Percentiles rank a stretch among this genome's conserved stretches.
These are phyloP conservation scores for Blepharisma stoltei DNA, from an alignment of 73 alveolate genomes.

Conservation along the genomic window DNA sequence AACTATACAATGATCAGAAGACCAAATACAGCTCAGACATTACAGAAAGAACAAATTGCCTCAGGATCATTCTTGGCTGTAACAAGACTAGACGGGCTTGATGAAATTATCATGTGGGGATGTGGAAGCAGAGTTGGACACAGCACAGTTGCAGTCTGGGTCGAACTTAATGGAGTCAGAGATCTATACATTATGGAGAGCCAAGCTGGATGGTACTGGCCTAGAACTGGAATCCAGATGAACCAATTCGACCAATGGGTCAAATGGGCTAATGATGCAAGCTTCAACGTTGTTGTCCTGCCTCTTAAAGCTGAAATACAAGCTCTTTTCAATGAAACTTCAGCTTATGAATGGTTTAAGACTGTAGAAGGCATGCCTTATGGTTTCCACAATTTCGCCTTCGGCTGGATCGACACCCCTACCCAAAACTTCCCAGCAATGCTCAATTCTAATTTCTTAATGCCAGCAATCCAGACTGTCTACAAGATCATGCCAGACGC, in stretches of 20 bases:
- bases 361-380: conserved; percentile 82
- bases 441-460: conserved; percentile 57
- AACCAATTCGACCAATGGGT: conserved; percentile 85
- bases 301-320: conserved; percentile 88
- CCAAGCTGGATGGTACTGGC: conserved; percentile 97
- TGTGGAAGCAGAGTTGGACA: conserved; percentile 91
- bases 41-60: conserved; percentile 64
- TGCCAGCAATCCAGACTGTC: conserved; percentile 52
- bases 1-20: conserved; percentile 73
- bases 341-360: conserved; percentile 75
- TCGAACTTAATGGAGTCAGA: conserved; percentile 57
- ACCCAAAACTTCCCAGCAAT: conserved; percentile 74
- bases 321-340: conserved; percentile 73
- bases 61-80: conserved; percentile 89
- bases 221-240: conserved; percentile 77
- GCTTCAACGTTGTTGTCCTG: conserved; percentile 84
- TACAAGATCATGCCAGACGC: conserved; percentile 58
- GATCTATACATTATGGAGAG: conserved; percentile 81
- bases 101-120: conserved; percentile 90
- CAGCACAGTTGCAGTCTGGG: conserved; percentile 71
- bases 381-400: conserved; percentile 88
- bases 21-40: conserved; percentile 46
- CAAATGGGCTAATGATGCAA: conserved; percentile 87
- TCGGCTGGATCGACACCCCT: conserved; percentile 93
- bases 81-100: conserved; percentile 88